Conservation (phyloP, 2,329 filamentous ascomycete species). For the Chalara sp. region DNA sequence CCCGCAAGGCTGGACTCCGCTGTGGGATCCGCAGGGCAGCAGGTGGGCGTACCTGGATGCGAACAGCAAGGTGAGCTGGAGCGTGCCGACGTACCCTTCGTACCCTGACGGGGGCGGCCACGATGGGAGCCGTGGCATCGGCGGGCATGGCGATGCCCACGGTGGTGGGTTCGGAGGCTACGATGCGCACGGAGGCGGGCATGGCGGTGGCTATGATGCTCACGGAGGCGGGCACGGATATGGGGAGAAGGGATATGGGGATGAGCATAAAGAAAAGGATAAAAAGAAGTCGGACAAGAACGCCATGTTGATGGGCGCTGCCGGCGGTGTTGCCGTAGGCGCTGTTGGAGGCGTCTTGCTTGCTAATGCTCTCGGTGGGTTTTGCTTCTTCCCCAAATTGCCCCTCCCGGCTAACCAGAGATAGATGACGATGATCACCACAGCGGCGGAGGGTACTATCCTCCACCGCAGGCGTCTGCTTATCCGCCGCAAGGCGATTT, state of each 20-base stretch:
- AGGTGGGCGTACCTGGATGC: slow-evolving; percentile 58
- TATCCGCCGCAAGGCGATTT: too few relatives aligned
- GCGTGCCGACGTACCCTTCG: slow-evolving; percentile 34
- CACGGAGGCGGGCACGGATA: too few relatives aligned
- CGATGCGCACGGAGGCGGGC: slow-evolving; percentile 9
- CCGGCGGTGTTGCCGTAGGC: slow-evolving; percentile 49
- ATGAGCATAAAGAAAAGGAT: slow-evolving; percentile 32
- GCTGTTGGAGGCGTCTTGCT: slow-evolving; percentile 51
- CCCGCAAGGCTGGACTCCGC: slow-evolving; percentile 53
- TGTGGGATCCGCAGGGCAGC: slow-evolving; percentile 55
- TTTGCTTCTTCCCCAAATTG: slow-evolving; percentile 12
- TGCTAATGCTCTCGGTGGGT: slow-evolving; percentile 48
- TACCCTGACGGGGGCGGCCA: slow-evolving; percentile 16
- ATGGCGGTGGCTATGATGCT: slow-evolving; percentile 15
- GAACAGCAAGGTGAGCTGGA: slow-evolving; percentile 26
- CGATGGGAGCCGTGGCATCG: slow-evolving; percentile 5
- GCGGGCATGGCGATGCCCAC: too few relatives aligned
- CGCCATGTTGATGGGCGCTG: slow-evolving; percentile 44
- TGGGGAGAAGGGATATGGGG: slow-evolving; percentile 10
- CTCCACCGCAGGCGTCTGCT: too few relatives aligned
- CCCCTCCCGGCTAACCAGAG: slow-evolving; percentile 20
- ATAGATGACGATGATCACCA: slow-evolving; percentile 29
- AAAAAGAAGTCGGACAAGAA: slow-evolving; percentile 34
- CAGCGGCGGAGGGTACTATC: too few relatives aligned
- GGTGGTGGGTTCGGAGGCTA: neutral